phyloP scores from a whole-genome alignment of 2,329 filamentous ascomycete species.

The Rutstroemia sydowiana region DNA sequence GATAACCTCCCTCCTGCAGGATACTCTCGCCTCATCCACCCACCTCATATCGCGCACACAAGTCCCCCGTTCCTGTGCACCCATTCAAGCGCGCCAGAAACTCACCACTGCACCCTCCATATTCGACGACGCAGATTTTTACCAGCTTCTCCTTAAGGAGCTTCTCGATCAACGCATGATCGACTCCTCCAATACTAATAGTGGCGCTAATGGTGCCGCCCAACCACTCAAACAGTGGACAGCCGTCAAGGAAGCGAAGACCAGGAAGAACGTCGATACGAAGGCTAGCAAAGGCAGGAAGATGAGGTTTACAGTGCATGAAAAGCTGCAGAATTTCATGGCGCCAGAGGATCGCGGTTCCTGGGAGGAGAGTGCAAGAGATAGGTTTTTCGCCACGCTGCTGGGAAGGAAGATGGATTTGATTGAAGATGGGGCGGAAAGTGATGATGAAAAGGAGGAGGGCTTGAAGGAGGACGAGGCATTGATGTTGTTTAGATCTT shows the following conservation, averaged over 20 bases:
- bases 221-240: constrained; percentile 46
- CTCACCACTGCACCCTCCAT: constrained; percentile 53
- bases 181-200: constrained; percentile 45
- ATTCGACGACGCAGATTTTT: constrained; percentile 94
- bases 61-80: constrained; percentile 69
- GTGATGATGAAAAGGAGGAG: constrained; percentile 41
- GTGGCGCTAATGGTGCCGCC: constrained; percentile 33
- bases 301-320: constrained; percentile 88
- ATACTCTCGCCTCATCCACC: constrained; percentile 60
- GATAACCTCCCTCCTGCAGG: constrained; percentile 59
- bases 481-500: constrained; percentile 30
- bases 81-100: constrained; percentile 54
- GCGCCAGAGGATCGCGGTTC: constrained; percentile 72
- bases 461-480: constrained; percentile 27
- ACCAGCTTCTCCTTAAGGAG: constrained; percentile 86
- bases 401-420: constrained; percentile 64
- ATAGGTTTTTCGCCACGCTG: constrained; percentile 67
- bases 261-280: constrained; percentile 78
- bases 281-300: constrained; percentile 94
- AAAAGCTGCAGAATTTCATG: constrained; percentile 98
- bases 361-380: constrained; percentile 77
- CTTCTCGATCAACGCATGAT: constrained; percentile 82
- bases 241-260: constrained; percentile 68
- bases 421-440: constrained; percentile 48
- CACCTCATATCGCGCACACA: constrained; percentile 62